Evolutionary conservation across 805 yeast genomes (phyloP).

Genomic region (Ogataea glucozyma): DNA sequence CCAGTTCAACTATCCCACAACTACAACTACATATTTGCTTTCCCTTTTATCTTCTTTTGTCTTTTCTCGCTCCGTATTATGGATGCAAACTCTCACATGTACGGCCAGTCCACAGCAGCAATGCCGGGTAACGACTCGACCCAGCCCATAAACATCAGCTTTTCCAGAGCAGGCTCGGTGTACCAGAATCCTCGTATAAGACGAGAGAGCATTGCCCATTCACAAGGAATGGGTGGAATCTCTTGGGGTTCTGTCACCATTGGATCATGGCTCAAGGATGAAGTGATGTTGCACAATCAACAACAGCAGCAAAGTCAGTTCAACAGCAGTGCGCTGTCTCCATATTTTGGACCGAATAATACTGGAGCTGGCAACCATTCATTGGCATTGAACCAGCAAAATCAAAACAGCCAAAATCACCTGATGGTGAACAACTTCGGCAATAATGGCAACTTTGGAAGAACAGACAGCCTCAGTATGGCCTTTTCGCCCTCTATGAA

Average conservation of each 20-base stretch:
- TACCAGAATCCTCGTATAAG: slow-evolving; percentile 57
- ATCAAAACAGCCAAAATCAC: slow-evolving; percentile 7
- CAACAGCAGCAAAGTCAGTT: slow-evolving; percentile 22
- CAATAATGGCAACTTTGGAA: slow-evolving; percentile 25
- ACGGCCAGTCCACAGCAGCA: slow-evolving; percentile 33
- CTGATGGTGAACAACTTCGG: slow-evolving; percentile 9
- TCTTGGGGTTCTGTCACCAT: slow-evolving; percentile 96
- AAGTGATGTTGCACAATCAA: slow-evolving; percentile 59
- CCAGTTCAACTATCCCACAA: background rate
- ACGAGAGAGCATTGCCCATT: slow-evolving; percentile 90
- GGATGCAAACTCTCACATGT: slow-evolving; percentile 21
- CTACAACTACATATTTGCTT: background rate
- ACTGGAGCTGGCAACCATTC: slow-evolving; percentile 3
- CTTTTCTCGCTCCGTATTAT: background rate
- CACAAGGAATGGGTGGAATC: slow-evolving; percentile 97
- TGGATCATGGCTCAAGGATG: slow-evolving; percentile 95
- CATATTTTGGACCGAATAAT: slow-evolving; percentile 23
- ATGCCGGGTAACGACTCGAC: slow-evolving; percentile 34
- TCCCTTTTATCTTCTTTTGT: background rate
- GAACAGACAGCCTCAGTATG: slow-evolving; percentile 33
- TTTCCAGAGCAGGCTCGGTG: slow-evolving; percentile 38
- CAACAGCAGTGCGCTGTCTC: slow-evolving; percentile 22
- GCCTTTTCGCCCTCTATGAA: slow-evolving; percentile 66
- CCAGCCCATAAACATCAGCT: slow-evolving; percentile 42
- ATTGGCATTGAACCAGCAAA: background rate